These are phyloP conservation scores for Zelopaecilomyces penicillatus DNA, from an alignment of 2,329 filamentous ascomycete genomes.

Conservation along the genomic window DNA sequence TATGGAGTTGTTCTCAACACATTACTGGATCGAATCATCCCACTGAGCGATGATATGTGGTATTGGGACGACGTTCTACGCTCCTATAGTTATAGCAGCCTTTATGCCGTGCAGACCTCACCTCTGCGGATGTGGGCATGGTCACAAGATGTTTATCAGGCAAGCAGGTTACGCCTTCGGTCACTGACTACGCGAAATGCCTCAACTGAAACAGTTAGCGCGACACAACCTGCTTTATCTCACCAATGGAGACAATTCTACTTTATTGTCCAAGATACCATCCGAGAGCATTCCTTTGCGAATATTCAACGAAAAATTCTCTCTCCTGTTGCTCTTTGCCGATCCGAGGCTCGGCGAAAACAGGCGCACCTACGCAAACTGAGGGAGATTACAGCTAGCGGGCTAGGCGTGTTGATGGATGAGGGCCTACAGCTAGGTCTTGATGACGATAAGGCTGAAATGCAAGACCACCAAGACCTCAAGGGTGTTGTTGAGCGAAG, in stretches of 20 bases:
- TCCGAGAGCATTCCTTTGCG: constrained; percentile 61
- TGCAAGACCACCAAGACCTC: constrained; percentile 42
- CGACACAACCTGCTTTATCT: constrained; percentile 32
- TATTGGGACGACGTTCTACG: constrained; percentile 90
- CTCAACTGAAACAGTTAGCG: constrained; percentile 25
- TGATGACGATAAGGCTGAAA: constrained; percentile 48
- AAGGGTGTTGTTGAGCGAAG: constrained; percentile 73
- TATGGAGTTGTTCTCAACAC: constrained; percentile 73
- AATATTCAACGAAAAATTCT: constrained; percentile 66
- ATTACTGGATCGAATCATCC: constrained; percentile 74
- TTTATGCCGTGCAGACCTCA: constrained; percentile 82
- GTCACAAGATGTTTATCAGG: constrained; percentile 59
- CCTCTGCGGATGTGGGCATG: constrained; percentile 68
- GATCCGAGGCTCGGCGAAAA: constrained; percentile 68
- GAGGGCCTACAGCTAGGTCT: constrained; percentile 67
- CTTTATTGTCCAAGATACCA: constrained; percentile 64
- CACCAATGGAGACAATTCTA: constrained; percentile 66
- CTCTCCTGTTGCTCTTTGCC: constrained; percentile 67
- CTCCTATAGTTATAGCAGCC: constrained; percentile 66
- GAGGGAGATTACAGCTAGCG: constrained; percentile 73
- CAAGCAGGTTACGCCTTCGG: constrained; percentile 43
- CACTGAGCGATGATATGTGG: constrained; percentile 78
- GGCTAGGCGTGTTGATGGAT: constrained; percentile 78
- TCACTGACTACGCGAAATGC: constrained; percentile 21
- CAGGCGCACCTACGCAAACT: constrained; percentile 62